A percentile compares a stretch with the other conserved stretches of the same genome.
These are phyloP conservation scores for Apiotrichum laibachii DNA, from an alignment of 1,284 basidiomycete genomes.

Conservation along the genomic window DNA sequence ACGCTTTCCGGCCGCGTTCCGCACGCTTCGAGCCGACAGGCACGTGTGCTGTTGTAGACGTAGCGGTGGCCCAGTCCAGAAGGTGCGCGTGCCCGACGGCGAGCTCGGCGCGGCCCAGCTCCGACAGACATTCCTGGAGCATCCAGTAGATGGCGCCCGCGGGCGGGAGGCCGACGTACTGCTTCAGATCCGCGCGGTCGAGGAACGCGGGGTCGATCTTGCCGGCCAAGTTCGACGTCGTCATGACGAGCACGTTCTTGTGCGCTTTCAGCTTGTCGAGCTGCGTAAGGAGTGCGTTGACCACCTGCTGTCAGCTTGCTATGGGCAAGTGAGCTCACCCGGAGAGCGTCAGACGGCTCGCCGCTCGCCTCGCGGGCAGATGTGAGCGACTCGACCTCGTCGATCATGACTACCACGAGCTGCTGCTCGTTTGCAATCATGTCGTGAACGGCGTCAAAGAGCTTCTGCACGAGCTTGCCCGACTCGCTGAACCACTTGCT, in stretches of 20 bases:
- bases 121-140: constrained; percentile 73
- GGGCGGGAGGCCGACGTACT: constrained; percentile 87
- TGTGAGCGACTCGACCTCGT: constrained; percentile 95
- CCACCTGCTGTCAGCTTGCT: constrained; percentile 62
- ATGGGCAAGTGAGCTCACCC: constrained; percentile 58
- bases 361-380: constrained; percentile 87
- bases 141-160: constrained; percentile 92
- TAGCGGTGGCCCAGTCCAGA: constrained; percentile 17
- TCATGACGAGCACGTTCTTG: constrained; percentile 93
- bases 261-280: constrained; percentile 89
- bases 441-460: constrained; percentile 85
- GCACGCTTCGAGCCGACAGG: constrained; percentile 3
- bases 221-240: constrained; percentile 91
- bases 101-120: constrained; percentile 73
- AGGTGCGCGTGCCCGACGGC: constrained; percentile 60
- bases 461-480: constrained; percentile 91
- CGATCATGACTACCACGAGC: constrained; percentile 93
- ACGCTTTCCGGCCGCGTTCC: constrained; percentile 15
- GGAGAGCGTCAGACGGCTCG: constrained; percentile 91
- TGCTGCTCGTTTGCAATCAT: constrained; percentile 81
- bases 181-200: constrained; percentile 94
- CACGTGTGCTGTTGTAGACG: neutral
- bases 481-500: constrained; percentile 98
- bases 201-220: constrained; percentile 95
- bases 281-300: constrained; percentile 95